Evolutionary conservation across 495 filamentous ascomycete genomes (phyloP).

Genomic region (Penicillium argentinense): DNA sequence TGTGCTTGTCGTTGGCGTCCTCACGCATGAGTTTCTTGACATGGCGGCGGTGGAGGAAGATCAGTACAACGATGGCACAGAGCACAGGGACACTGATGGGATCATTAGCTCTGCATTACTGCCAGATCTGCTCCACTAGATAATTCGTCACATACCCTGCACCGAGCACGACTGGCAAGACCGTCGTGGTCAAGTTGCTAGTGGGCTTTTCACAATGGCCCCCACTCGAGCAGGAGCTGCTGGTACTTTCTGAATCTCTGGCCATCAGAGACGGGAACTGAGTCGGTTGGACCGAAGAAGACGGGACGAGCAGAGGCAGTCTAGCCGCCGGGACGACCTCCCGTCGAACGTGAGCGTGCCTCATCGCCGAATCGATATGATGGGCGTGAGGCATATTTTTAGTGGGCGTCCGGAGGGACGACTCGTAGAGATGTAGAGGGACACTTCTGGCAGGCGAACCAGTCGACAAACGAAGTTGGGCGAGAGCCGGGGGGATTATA

Average conservation of each 20-base stretch:
- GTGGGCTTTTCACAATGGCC: constrained; percentile 41
- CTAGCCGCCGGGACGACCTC: constrained; percentile 30
- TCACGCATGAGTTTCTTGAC: constrained; percentile 71
- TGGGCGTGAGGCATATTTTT: constrained; percentile 38
- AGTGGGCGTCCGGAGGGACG: no score
- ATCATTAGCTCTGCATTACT: constrained; percentile 15
- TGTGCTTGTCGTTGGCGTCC: constrained; percentile 85
- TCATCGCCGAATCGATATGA: constrained; percentile 29
- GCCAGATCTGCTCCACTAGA: no score
- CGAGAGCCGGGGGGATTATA: constrained; percentile 12
- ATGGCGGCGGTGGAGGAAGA: constrained; percentile 77
- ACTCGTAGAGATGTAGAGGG: no score
- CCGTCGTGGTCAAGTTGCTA: constrained; percentile 55
- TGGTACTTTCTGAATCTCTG: constrained; percentile 22
- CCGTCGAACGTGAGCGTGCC: constrained; percentile 22
- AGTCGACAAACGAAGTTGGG: constrained; percentile 5
- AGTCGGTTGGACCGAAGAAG: neutral
- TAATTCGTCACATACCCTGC: constrained; percentile 89
- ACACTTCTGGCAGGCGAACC: constrained; percentile 5
- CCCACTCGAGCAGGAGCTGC: constrained; percentile 4
- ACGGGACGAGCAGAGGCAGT: constrained; percentile 24
- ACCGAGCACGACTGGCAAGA: constrained; percentile 75
- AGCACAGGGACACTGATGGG: constrained; percentile 70
- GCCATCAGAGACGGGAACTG: constrained; percentile 29
- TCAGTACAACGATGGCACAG: constrained; percentile 62